Conservation (phyloP, 306 rosid genomes). For the Fragaria iinumae region DNA sequence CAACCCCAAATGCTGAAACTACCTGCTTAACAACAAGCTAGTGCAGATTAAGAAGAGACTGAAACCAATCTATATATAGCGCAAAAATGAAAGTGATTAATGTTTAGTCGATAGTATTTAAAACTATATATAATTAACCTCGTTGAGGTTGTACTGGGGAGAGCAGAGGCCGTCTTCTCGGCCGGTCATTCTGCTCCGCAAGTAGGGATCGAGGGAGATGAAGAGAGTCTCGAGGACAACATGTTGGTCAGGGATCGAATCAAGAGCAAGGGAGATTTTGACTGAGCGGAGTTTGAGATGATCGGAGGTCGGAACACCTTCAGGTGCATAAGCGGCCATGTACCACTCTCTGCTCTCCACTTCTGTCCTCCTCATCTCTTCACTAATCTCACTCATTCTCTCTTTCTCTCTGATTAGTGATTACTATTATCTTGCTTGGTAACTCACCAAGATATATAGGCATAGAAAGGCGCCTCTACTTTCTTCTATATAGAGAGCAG, state of each 20-base stretch:
- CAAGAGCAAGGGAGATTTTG: conserved; percentile 14
- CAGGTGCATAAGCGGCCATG: conserved; percentile 38
- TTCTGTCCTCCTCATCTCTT: neutral
- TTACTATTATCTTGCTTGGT: neutral
- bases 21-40: conserved; percentile 24
- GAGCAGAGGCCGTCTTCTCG: conserved; percentile 38
- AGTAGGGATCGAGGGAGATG: conserved; percentile 52
- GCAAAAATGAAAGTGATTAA: too few species aligned
- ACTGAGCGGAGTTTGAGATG: conserved; percentile 52
- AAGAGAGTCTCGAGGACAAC: conserved; percentile 40
- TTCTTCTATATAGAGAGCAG: too few species aligned
- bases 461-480: too few species aligned
- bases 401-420: too few species aligned
- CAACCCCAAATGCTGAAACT: conserved; percentile 35
- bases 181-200: conserved; percentile 49
- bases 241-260: conserved; percentile 49
- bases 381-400: neutral
- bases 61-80: too few species aligned
- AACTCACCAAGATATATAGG: too few species aligned
- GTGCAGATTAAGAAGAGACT: neutral
- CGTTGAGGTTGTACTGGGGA: conserved; percentile 29
- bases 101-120: too few species aligned
- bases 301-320: conserved; percentile 52
- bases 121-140: conserved; percentile 26
- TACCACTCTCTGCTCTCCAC: conserved; percentile 62